Base-by-base conservation (phyloP, 768 basidiomycete genomes). In the Daedaleopsis nitida region DNA sequence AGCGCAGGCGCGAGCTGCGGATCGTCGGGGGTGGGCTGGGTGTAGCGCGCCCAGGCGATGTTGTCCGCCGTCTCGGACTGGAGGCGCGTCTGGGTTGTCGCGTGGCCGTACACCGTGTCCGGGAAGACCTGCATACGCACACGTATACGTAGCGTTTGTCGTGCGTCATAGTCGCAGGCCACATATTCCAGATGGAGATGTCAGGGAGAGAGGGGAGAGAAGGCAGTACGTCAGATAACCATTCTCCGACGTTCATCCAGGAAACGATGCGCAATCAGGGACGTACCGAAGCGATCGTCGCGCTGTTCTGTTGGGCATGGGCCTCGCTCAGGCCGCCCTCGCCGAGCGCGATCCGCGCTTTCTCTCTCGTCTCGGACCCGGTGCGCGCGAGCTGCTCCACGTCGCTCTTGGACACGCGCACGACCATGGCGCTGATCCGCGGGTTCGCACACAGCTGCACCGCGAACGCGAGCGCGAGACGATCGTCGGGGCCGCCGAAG, bases 401-500 rank as follows among this genome's bases (percentile, higher is more conserved):
- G 24, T 83, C 85, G 52, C 69, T 72, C 73, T 85, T 89, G 38
- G 70, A 72, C 59, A 96, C 75, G 66, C 86, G 80, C 55, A 94
- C 72, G 3, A 96, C 85, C 0, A 91, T 94, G 12, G 93, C 96
- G 10, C 77, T 83, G 13, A 91, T 81, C 57, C 76, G 78, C 13
- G 83, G 77, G 65, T 88, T 89, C 59, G 81, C 77, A 72, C 92
- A 96, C 32, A 97, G 76, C 73, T 96, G 95, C 14, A 89, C 83
- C 23, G 92, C 89, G 66, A 98, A 86, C 34, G 90, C 86, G 38
- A 98, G 76, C 0, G 94, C 92, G 17, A 94, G 79, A 3, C 96
- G 81, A 70, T 97, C 96, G 72, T 98, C 96, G 0, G 94, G 90
- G 0, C 96, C 96, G 23, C 96, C 96, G 71, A 94, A 91, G 83